Conservation (phyloP, 495 filamentous ascomycete species). For the Penicillium pulvis region DNA sequence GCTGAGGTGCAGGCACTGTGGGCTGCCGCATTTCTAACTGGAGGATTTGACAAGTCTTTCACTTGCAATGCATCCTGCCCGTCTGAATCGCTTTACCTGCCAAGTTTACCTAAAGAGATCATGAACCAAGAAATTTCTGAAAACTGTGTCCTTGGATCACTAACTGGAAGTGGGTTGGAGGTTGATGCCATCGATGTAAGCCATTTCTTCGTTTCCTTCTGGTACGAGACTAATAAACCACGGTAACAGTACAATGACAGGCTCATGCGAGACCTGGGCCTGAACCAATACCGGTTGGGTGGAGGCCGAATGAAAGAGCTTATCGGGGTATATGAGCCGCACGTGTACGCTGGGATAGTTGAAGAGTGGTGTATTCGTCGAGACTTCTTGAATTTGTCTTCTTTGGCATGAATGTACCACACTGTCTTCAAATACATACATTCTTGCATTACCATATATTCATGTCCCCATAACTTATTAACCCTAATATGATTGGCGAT, state of each 20-base stretch:
- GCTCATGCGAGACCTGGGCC: slow-evolving; percentile 31
- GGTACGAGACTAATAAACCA: neutral
- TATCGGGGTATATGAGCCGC: slow-evolving; percentile 30
- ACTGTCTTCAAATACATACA: too few relatives aligned
- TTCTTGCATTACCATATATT: too few relatives aligned
- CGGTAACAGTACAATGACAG: slow-evolving; percentile 33
- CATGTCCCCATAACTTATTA: too few relatives aligned
- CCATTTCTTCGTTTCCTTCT: neutral
- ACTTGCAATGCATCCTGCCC: neutral
- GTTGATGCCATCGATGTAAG: slow-evolving; percentile 36
- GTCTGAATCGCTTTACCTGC: slow-evolving; percentile 7
- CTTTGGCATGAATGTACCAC: neutral
- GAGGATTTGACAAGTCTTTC: slow-evolving; percentile 17
- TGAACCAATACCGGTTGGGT: slow-evolving; percentile 33
- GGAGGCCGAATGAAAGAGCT: slow-evolving; percentile 28
- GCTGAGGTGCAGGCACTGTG: slow-evolving; percentile 69
- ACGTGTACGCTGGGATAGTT: slow-evolving; percentile 34
- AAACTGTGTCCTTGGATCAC: slow-evolving; percentile 29
- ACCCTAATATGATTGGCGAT: too few relatives aligned
- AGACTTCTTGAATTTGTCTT: neutral
- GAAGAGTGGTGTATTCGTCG: slow-evolving; percentile 26
- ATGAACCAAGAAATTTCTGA: slow-evolving; percentile 28
- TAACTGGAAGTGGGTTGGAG: slow-evolving; percentile 30
- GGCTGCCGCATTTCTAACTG: slow-evolving; percentile 59
- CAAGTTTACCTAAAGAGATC: slow-evolving; percentile 1